phyloP scores from a whole-genome alignment of 2,329 filamentous ascomycete species.

The Talaromyces sp. region DNA sequence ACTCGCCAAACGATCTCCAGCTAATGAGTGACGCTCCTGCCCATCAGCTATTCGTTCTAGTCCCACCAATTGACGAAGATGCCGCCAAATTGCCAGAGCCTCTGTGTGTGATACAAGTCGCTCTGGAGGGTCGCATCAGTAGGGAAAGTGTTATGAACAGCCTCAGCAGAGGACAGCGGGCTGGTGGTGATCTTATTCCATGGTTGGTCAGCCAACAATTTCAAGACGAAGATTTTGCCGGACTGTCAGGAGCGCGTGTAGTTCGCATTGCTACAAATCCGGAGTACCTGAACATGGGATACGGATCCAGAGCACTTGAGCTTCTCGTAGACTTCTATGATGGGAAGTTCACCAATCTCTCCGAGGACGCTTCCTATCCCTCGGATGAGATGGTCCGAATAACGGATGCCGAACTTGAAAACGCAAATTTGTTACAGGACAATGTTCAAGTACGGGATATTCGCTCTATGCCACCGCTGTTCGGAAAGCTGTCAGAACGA shows the following conservation, averaged over 20 bases:
- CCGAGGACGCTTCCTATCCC: slow-evolving; percentile 59
- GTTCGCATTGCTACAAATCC: slow-evolving; percentile 96
- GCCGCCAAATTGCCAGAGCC: slow-evolving; percentile 82
- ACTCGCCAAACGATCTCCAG: slow-evolving; percentile 95
- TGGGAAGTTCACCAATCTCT: slow-evolving; percentile 80
- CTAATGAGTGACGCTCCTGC: slow-evolving; percentile 97
- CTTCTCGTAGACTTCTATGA: slow-evolving; percentile 91
- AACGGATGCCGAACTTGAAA: slow-evolving; percentile 75
- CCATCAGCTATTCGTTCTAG: slow-evolving; percentile 91
- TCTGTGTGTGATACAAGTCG: slow-evolving; percentile 89
- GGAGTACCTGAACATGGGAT: slow-evolving; percentile 88
- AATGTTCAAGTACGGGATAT: slow-evolving; percentile 88
- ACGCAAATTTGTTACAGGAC: slow-evolving; percentile 73
- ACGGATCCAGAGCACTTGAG: slow-evolving; percentile 82
- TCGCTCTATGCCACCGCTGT: slow-evolving; percentile 85
- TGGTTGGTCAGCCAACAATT: slow-evolving; percentile 98
- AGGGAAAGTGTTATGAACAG: slow-evolving; percentile 86
- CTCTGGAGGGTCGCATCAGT: slow-evolving; percentile 92
- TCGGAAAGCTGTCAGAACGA: slow-evolving; percentile 80
- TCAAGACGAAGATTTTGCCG: slow-evolving; percentile 94
- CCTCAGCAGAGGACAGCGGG: slow-evolving; percentile 80
- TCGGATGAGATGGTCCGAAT: slow-evolving; percentile 67
- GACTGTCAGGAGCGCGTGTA: slow-evolving; percentile 83
- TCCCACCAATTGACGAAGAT: slow-evolving; percentile 75
- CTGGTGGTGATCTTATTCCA: slow-evolving; percentile 88